Conservation (phyloP, 257 asterid genomes). For the Solanum piurae region DNA sequence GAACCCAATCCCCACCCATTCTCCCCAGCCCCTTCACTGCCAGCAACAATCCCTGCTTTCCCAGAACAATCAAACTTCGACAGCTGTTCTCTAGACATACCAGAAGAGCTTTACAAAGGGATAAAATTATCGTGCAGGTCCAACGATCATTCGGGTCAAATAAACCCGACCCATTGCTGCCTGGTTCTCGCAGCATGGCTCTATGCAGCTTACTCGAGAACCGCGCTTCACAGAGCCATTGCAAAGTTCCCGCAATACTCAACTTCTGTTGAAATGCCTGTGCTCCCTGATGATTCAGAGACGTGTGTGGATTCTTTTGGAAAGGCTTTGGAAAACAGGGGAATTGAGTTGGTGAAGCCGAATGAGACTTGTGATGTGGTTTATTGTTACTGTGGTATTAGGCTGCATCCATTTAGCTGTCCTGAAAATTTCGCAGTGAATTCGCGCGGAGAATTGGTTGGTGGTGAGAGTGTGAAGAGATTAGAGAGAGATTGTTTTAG, state of each 20-base stretch:
- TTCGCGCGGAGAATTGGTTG: slow-evolving; percentile 43
- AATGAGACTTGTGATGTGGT: slow-evolving; percentile 87
- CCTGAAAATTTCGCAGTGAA: slow-evolving; percentile 65
- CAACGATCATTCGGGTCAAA: slow-evolving; percentile 15
- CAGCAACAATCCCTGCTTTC: slow-evolving; percentile 65
- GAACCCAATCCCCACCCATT: slow-evolving; percentile 5
- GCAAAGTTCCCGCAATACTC: slow-evolving; percentile 32
- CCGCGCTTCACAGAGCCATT: slow-evolving; percentile 30
- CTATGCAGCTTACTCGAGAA: slow-evolving; percentile 80
- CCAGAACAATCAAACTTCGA: slow-evolving; percentile 58
- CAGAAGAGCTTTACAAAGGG: slow-evolving; percentile 89
- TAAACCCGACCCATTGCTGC: slow-evolving; percentile 80
- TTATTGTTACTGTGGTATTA: slow-evolving; percentile 85
- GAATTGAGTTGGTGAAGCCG: slow-evolving; percentile 64
- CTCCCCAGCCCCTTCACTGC: slow-evolving; percentile 10
- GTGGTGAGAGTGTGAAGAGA: slow-evolving; percentile 71
- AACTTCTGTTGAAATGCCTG: slow-evolving; percentile 48
- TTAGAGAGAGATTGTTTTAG: slow-evolving; percentile 62
- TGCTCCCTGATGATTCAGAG: slow-evolving; percentile 97
- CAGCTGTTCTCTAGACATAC: slow-evolving; percentile 58
- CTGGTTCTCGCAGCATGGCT: slow-evolving; percentile 99
- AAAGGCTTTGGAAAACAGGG: slow-evolving; percentile 44
- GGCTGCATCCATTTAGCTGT: slow-evolving; percentile 80
- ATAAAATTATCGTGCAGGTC: slow-evolving; percentile 72
- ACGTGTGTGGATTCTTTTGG: slow-evolving; percentile 80